Evolutionary conservation across 345 rosid genomes (phyloP).

Genomic region (Odontarrhena argentea): DNA sequence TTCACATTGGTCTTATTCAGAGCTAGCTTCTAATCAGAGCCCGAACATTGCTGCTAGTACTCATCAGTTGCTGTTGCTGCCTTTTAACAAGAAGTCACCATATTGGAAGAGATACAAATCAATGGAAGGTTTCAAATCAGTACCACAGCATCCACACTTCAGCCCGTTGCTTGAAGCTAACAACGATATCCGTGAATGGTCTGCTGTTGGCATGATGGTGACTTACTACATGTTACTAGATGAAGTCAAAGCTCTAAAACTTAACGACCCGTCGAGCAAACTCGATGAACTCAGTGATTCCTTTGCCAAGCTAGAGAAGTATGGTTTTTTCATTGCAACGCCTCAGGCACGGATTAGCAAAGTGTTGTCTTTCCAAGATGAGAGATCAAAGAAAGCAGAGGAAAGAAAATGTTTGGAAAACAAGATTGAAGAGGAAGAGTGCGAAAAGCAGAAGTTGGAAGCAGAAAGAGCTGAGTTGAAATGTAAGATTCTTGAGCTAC

Average conservation of each 20-base stretch:
- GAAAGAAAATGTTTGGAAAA: slow-evolving; percentile 41
- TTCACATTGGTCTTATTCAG: not conserved
- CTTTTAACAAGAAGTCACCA: slow-evolving; percentile 54
- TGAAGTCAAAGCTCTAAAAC: slow-evolving; percentile 44
- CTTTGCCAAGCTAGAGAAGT: slow-evolving; percentile 54
- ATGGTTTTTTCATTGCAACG: slow-evolving; percentile 59
- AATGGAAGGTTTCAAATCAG: slow-evolving; percentile 47
- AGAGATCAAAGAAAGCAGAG: slow-evolving; percentile 35
- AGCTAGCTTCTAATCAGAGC: too few relatives aligned
- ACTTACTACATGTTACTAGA: slow-evolving; percentile 59
- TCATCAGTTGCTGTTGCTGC: slow-evolving; percentile 26
- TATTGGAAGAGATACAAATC: slow-evolving; percentile 60
- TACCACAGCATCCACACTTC: slow-evolving; percentile 75
- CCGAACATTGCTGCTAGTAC: not conserved
- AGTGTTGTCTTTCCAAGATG: slow-evolving; percentile 49
- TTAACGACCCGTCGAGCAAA: slow-evolving; percentile 41
- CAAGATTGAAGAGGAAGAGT: slow-evolving; percentile 34
- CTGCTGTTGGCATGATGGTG: slow-evolving; percentile 75
- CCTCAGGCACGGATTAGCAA: slow-evolving; percentile 48
- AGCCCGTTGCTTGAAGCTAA: slow-evolving; percentile 51
- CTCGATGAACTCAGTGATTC: slow-evolving; percentile 49
- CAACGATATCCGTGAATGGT: slow-evolving; percentile 65
- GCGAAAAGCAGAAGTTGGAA: slow-evolving; percentile 31
- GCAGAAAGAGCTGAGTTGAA: slow-evolving; percentile 44
- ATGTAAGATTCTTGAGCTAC: slow-evolving; percentile 46